Evolutionary conservation across 139 green algal species (phyloP).

Genomic region (Ettlia oleoabundans): DNA sequence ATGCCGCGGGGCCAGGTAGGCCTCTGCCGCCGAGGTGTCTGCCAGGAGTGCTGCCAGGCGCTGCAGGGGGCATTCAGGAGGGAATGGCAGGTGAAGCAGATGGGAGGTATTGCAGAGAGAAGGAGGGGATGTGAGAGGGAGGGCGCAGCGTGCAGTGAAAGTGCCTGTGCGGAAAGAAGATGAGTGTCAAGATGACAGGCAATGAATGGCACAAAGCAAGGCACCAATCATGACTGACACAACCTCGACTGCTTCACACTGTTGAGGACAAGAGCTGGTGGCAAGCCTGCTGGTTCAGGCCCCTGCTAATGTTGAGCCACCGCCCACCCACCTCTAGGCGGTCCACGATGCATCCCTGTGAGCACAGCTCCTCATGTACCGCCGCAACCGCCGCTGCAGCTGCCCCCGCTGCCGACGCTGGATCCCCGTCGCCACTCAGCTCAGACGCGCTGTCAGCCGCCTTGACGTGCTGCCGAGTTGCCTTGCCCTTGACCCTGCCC

Average conservation of each 20-base stretch:
- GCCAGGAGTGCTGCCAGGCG: slow-evolving; percentile 20
- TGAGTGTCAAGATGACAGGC: too few species aligned
- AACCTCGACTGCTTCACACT: neutral
- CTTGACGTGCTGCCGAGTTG: neutral
- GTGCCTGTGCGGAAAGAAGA: neutral
- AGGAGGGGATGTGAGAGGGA: neutral
- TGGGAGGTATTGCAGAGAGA: neutral
- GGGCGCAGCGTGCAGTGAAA: neutral
- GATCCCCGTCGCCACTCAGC: neutral
- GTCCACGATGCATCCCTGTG: slow-evolving; percentile 20
- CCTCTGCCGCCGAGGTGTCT: slow-evolving; percentile 32
- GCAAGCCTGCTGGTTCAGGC: neutral
- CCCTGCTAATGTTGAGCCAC: neutral
- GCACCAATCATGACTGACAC: neutral
- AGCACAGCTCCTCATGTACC: neutral
- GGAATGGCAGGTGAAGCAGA: neutral
- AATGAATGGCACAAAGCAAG: neutral
- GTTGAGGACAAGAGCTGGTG: neutral
- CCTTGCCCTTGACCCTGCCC: neutral
- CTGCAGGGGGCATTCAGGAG: neutral
- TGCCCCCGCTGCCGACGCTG: too few species aligned
- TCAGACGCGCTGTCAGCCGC: neutral
- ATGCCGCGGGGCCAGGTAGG: slow-evolving; percentile 71
- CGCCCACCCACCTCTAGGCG: slow-evolving; percentile 2
- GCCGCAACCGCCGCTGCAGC: neutral